These are phyloP conservation scores for Chernovozyma sophiae-reginae DNA, from an alignment of 1,139 yeast genomes.

Conservation along the genomic window DNA sequence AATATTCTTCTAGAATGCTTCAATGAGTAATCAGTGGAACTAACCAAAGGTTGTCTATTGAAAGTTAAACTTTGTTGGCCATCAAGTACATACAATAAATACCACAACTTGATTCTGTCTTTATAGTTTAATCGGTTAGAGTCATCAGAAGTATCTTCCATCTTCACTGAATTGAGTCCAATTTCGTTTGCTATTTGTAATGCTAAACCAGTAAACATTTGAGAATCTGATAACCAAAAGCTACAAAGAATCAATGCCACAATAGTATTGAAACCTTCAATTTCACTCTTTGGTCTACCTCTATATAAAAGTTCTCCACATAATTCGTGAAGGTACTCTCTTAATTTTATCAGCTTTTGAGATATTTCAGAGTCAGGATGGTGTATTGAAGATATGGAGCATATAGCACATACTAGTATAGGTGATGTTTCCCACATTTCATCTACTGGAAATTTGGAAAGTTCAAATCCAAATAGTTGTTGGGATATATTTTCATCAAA, in stretches of 20 bases:
- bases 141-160: slow-evolving; percentile 5
- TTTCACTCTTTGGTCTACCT: slow-evolving; percentile 38
- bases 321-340: slow-evolving; percentile 39
- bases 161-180: slow-evolving; percentile 36
- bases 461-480: slow-evolving; percentile 63
- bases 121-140: slow-evolving; percentile 24
- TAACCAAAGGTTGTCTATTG: slow-evolving; percentile 54
- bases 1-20: slow-evolving; percentile 37
- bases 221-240: slow-evolving; percentile 64
- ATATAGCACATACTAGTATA: slow-evolving; percentile 55
- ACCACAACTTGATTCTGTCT: slow-evolving; percentile 60
- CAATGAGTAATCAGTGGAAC: slow-evolving; percentile 42
- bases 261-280: slow-evolving; percentile 56
- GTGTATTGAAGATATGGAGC: slow-evolving; percentile 62
- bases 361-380: slow-evolving; percentile 40
- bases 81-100: slow-evolving; percentile 61
- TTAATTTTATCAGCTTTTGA: slow-evolving; percentile 34
- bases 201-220: slow-evolving; percentile 65
- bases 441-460: slow-evolving; percentile 48
- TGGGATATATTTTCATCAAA: slow-evolving; percentile 58
- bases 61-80: slow-evolving; percentile 66
- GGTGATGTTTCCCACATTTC: slow-evolving; percentile 57
- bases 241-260: slow-evolving; percentile 64
- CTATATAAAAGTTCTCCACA: slow-evolving; percentile 45
- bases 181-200: slow-evolving; percentile 58